phyloP scores from a whole-genome alignment of 768 basidiomycete species.

The Coprinopsis marcescibilis region DNA sequence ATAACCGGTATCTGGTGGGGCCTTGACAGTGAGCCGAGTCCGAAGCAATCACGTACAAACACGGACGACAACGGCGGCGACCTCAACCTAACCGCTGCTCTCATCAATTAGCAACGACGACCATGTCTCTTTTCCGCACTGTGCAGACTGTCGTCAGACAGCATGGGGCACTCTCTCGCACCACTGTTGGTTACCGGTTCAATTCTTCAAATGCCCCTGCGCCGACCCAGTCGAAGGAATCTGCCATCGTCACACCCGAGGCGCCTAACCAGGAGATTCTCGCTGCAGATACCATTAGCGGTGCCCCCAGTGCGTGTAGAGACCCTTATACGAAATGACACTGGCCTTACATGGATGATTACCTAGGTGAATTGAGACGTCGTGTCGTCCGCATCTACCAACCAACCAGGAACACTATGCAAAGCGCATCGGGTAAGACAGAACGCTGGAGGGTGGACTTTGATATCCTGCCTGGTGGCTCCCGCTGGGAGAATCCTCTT shows the following conservation, averaged over 20 bases:
- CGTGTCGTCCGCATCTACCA: conserved; percentile 90
- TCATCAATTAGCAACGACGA: conserved; percentile 3
- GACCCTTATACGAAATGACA: neutral
- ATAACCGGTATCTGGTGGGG: too few relatives aligned
- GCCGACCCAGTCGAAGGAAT: conserved; percentile 22
- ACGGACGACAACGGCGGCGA: neutral
- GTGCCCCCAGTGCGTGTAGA: conserved; percentile 65
- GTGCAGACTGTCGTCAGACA: conserved; percentile 27
- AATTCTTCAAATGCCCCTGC: conserved; percentile 25
- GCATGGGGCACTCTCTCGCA: conserved; percentile 13
- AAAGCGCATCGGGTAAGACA: conserved; percentile 82
- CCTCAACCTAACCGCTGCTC: neutral
- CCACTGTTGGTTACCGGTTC: conserved; percentile 20
- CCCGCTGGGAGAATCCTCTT: conserved; percentile 95
- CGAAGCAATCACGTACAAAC: conserved; percentile 10
- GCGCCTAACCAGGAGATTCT: conserved; percentile 56
- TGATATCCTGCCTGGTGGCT: conserved; percentile 83
- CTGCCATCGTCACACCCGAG: conserved; percentile 27
- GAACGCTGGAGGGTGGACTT: conserved; percentile 93
- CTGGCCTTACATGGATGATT: conserved; percentile 7
- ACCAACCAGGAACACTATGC: conserved; percentile 91
- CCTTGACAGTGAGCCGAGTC: neutral
- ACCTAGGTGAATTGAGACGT: conserved; percentile 72
- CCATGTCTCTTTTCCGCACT: conserved; percentile 54
- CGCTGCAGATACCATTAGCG: conserved; percentile 79